Base-by-base conservation (phyloP, 805 yeast species). In the Aciculoconidium aculeatum region DNA sequence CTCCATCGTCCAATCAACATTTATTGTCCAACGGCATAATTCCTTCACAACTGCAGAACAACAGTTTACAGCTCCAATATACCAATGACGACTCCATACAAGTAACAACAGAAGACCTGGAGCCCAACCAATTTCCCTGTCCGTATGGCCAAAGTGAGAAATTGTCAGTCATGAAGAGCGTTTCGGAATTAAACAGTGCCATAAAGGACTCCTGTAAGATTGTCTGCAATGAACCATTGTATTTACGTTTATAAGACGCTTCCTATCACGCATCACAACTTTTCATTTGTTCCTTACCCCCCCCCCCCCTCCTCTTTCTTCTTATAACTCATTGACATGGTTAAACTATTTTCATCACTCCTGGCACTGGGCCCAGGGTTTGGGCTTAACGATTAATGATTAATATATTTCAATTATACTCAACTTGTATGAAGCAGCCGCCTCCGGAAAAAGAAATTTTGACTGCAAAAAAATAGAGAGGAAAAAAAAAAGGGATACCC, bases 171-270 rank as follows among this genome's bases (percentile, higher is more conserved):
- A 22, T 36, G 23, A 26, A 25, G 11, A 28, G 28, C 11, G 27
- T 32, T 3, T 25, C 21, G 5, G 30, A 15, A 8, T 25, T 40
- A 27, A 30, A 24, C 17, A 30, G 34, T 9, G 17, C 31, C 5
- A 25, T 36, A 20, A 40, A 34, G 22, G 36, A 40, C 16, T 28
- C 44, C 7, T 36, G 44, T 12, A 26, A 27, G 15, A 32, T 40
- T 10, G 23, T 21, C 13, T 25, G 27, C 14, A 25, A 20, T 10
- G 44, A 40, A 9, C 30, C 34, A 16, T 33, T 40, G 22, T 40
- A 32, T 28, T 37, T 40, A 29, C 34, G 31, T 31, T 31, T 40
- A 8, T 40, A 29, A 27, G 21, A 12, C 11, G 8, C 23, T 12
- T 22, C 17, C 10, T 14, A 15, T 24, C n/a, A n/a, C n/a, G n/a